These are phyloP conservation scores for Dictyostelium firmibasis DNA, from an alignment of 78 protist species.

Conservation along the genomic window DNA sequence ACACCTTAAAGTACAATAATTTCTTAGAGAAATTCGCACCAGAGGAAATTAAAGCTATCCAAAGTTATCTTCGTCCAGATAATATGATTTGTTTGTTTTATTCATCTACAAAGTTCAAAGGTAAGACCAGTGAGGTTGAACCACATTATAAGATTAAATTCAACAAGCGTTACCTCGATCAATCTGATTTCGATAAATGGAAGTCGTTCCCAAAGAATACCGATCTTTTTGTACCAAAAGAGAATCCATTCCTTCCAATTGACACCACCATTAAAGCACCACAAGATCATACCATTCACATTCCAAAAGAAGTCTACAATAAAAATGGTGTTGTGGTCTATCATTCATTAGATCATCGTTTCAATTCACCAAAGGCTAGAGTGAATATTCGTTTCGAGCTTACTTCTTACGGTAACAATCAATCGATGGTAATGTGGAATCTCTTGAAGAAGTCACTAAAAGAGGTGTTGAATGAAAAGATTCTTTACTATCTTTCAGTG, in stretches of 20 bases:
- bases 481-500: conserved; percentile 5
- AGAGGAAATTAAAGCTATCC: neutral
- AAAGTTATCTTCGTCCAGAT: neutral
- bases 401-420: neutral
- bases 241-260: conserved; percentile 56
- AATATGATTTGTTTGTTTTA: conserved; percentile 4
- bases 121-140: neutral
- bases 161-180: neutral
- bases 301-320: neutral
- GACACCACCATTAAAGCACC: conserved; percentile 37
- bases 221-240: neutral
- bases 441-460: neutral
- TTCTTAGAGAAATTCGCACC: neutral
- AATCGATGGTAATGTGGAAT: neutral
- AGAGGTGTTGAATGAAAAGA: conserved; percentile 25
- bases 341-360: conserved; percentile 31
- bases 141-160: neutral
- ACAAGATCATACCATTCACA: neutral
- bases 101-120: neutral
- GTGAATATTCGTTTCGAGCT: neutral
- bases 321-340: neutral
- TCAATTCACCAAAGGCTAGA: conserved; percentile 52
- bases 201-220: neutral
- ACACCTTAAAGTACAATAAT: neutral
- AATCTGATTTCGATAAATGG: neutral